Base-by-base conservation (phyloP, 805 yeast genomes). In the Yamadazyma philogaea region DNA sequence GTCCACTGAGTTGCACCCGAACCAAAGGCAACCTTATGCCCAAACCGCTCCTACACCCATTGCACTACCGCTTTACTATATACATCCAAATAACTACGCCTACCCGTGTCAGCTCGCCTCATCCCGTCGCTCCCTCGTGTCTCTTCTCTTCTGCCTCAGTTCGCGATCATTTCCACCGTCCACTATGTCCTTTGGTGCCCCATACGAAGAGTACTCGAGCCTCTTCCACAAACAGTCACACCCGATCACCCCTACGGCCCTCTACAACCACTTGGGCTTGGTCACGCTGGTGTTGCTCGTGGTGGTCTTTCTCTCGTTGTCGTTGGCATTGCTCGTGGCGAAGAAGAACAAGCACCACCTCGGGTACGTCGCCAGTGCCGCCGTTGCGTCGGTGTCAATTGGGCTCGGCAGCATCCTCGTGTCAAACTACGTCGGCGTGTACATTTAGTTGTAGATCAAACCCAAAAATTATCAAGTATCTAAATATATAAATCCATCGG, bases 401-500 rank as follows among this genome's bases (percentile, higher is more conserved):
- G 74, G 71, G 1, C 56, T 63, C 40, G 62, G 68, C 7, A 51
- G 68, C 2, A 51, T 69, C n/a, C 59, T 61, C 48, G 55, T 65
- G 10, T 59, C 72, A 43, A 70, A 70, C 53, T 66, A 54, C 47
- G 68, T 70, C 33, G 75, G 75, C 16, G 75, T 70, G 2, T 69
- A 70, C 47, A 63, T 69, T 41, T 70, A 54, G 37, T n/a, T n/a
- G n/a, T n/a, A n/a, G n/a, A n/a, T n/a, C n/a, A n/a, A n/a, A n/a
- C n/a, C n/a, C n/a, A n/a, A n/a, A n/a, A n/a, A n/a, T n/a, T n/a
- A n/a, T n/a, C n/a, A n/a, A n/a, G n/a, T n/a, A n/a, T n/a, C n/a
- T n/a, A n/a, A n/a, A n/a, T n/a, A n/a, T n/a, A n/a, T n/a, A n/a
- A n/a, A n/a, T n/a, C n/a, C n/a, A n/a, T n/a, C n/a, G n/a, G n/a